Base-by-base conservation (phyloP, 257 asterid species). In the Agastache rugosa region DNA sequence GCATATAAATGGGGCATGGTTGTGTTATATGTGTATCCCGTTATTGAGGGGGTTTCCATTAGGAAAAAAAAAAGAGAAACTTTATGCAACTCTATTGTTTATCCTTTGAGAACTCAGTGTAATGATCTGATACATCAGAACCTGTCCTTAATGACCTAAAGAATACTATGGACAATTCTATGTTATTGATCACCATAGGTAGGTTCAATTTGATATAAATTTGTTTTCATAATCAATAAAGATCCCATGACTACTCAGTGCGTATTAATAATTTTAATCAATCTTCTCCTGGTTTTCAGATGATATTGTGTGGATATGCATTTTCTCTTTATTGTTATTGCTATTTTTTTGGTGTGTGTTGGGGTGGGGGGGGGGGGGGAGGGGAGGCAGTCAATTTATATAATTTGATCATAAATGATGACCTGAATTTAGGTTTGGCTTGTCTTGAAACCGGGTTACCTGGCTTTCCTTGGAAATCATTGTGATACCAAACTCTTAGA, bases 381-480 rank as follows among this genome's bases (percentile, higher is more conserved):
- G 29, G 22, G 60, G 6, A 58, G 64, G 41, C 58, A 9, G 44
- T 62, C 65, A 79, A 23, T 59, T 19, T 67, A 50, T 31, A 12
- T 64, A 44, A 75, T 27, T 34, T 39, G 64, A 77, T 73, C 34
- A 17, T 50, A 4, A 31, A 7, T 31, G 37, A 71, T 80, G 19
- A 58, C 64, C 73, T 77, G 71, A 74, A 48, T 84, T 54, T 84
- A 93, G 98, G 98, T 93, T 67, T 93, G 98, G 98, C 93, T 91
- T 68, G 92, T 93, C 63, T 81, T 91, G 76, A 93, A 91, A 82
- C 94, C 94, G 66, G 96, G 97, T 60, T 93, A 87, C 92, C 78
- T 93, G 85, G 97, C 96, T 68, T 85, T 93, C 77, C 89, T 93
- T 80, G 88, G 82, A 82, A 84, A 91, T 82, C 97, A 93, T 75